Conservation (phyloP, 768 basidiomycete species). For the Udeniomyces megalosporus region DNA sequence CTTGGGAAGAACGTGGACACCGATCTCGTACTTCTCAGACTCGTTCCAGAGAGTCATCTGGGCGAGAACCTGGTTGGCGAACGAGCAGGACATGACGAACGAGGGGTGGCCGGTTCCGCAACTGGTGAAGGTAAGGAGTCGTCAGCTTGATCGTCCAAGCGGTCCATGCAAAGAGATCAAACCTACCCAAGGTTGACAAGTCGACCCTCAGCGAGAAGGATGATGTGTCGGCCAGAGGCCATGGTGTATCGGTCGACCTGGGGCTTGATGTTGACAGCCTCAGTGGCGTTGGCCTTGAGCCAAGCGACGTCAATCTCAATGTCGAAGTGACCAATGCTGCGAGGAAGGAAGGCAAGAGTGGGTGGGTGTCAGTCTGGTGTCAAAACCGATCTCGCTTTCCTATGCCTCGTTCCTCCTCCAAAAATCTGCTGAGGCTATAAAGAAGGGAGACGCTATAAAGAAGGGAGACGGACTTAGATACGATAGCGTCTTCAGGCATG, state of each 20-base stretch:
- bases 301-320: slow-evolving; percentile 84
- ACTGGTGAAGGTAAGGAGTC: too few species aligned
- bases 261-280: slow-evolving; percentile 82
- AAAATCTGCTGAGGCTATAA: background rate
- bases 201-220: slow-evolving; percentile 95
- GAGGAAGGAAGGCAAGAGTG: slow-evolving; percentile 60
- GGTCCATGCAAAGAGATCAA: too few species aligned
- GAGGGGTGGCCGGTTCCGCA: slow-evolving; percentile 98
- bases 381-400: background rate
- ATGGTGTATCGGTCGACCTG: slow-evolving; percentile 97
- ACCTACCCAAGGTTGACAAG: slow-evolving; percentile 51
- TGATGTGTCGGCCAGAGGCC: slow-evolving; percentile 78
- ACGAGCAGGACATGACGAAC: slow-evolving; percentile 95
- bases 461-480: slow-evolving; percentile 59
- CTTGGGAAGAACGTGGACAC: slow-evolving; percentile 97
- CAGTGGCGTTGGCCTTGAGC: slow-evolving; percentile 82
- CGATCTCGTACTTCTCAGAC: slow-evolving; percentile 79
- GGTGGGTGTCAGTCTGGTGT: slow-evolving; percentile 29
- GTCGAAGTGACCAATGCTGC: slow-evolving; percentile 36
- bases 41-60: slow-evolving; percentile 93
- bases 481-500: slow-evolving; percentile 98
- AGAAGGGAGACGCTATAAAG: background rate
- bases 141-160: slow-evolving; percentile 49
- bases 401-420: background rate
- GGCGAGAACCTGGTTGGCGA: slow-evolving; percentile 94